Conservation (phyloP, 169 alveolate species). For the Plasmodium vinckei region DNA sequence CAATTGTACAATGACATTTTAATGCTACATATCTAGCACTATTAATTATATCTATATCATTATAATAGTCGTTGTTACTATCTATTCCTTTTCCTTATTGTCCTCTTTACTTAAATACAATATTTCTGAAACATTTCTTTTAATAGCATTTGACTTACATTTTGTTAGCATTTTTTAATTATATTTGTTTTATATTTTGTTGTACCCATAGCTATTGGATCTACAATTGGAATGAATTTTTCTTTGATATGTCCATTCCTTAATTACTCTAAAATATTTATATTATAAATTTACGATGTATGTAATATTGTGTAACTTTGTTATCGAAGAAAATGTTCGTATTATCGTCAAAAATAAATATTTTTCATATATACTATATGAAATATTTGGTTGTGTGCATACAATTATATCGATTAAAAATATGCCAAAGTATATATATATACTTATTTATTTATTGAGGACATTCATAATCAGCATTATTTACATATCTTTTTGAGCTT, state of each 20-base stretch:
- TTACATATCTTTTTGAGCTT: no score
- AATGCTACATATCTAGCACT: conserved; percentile 74
- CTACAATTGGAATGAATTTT: conserved; percentile 32
- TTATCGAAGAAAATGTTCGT: conserved; percentile 27
- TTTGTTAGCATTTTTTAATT: conserved; percentile 36
- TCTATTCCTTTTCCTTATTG: conserved; percentile 64
- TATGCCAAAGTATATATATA: no score
- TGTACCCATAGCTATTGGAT: conserved; percentile 76
- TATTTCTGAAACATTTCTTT: conserved; percentile 73
- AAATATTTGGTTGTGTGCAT: background rate
- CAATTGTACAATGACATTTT: conserved; percentile 59
- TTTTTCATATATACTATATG: conserved; percentile 13
- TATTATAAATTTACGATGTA: conserved; percentile 48
- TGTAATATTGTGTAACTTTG: conserved; percentile 50
- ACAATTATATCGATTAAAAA: background rate
- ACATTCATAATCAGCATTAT: no score
- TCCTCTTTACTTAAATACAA: conserved; percentile 58
- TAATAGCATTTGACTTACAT: conserved; percentile 70
- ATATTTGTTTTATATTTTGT: conserved; percentile 47
- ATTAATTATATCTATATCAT: conserved; percentile 30
- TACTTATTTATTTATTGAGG: no score
- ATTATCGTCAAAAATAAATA: conserved; percentile 3
- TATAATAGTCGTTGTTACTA: conserved; percentile 27
- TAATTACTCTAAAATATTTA: conserved; percentile 38
- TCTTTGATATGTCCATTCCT: conserved; percentile 43